Base-by-base conservation (phyloP, 495 filamentous ascomycete species). In the Aspergillus carlsbadensis region DNA sequence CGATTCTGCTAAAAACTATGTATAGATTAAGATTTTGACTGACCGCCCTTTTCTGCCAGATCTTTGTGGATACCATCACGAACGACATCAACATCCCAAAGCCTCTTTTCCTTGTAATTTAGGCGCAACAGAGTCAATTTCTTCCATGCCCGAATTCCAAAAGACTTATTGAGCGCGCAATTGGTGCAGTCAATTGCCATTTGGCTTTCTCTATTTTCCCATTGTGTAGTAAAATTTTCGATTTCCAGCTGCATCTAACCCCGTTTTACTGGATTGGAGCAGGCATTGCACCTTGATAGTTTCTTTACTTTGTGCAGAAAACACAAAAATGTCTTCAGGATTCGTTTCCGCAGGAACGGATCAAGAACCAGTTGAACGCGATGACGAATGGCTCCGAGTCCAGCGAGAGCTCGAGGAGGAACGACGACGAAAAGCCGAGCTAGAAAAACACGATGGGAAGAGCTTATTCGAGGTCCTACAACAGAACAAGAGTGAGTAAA, bases 271-370 rank as follows among this genome's bases (percentile, higher is more conserved):
- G 17, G 29, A 33, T 26, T 5, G 45, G 41, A 10, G n/a, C 29
- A 22, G 20, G 15, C 18, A 39, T 37, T 37, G 41, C 29, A 46
- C 5, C 3, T 18, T 22, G 15, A 21, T 21, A 18, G 2, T 10
- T 17, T 44, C 0, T 43, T 36, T 1, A 11, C 18, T n/a, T n/a
- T n/a, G n/a, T 29, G 14, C 29, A 39, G 6, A 24, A n/a, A 24
- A 33, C 43, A 6, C 37, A 46, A 64, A 46, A 21, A 90, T 92
- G 89, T 83, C 88, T 44, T 95, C 91, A 11, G 89, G 93, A 39
- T 98, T 98, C 74, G 86, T 97, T 39, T 92, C 93, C 8, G 90
- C 82, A 34, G 94, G 94, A 36, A 88, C 87, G 2, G 83, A 86
- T 62, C 83, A 90, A 58, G 74, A 84, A 43, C 78, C 81, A 1